These are phyloP conservation scores for Penicillium sp. DNA, from an alignment of 2,329 filamentous ascomycete genomes.

Conservation along the genomic window DNA sequence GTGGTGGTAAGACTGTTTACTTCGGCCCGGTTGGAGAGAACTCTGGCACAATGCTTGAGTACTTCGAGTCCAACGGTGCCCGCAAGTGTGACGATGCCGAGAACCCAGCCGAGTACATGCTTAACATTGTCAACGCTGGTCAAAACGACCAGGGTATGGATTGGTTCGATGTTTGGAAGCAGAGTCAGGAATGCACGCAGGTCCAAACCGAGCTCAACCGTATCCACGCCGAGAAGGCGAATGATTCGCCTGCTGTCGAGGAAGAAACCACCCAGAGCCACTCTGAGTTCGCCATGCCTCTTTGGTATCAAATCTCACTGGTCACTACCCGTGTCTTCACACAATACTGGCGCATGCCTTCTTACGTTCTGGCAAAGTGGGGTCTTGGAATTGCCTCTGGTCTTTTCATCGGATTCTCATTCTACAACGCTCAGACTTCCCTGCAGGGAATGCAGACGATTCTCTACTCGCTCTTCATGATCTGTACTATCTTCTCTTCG, in stretches of 20 bases:
- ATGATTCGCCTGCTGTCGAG: conserved; percentile 24
- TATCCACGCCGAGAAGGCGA: conserved; percentile 53
- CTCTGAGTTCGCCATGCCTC: conserved; percentile 76
- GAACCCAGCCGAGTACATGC: conserved; percentile 76
- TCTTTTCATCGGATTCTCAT: conserved; percentile 81
- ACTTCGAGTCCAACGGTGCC: conserved; percentile 66
- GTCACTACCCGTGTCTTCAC: conserved; percentile 76
- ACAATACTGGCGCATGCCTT: conserved; percentile 85
- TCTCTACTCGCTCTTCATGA: conserved; percentile 82
- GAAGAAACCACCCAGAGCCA: conserved; percentile 52
- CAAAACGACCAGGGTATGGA: conserved; percentile 42
- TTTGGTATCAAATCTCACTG: conserved; percentile 64
- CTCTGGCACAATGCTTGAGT: conserved; percentile 58
- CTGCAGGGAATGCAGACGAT: conserved; percentile 81
- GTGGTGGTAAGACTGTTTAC: conserved; percentile 67
- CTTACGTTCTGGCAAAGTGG: conserved; percentile 81
- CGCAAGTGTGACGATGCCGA: conserved; percentile 59
- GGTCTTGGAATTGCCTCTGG: conserved; percentile 62
- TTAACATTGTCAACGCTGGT: conserved; percentile 56
- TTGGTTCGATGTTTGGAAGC: conserved; percentile 64
- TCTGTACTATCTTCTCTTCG: conserved; percentile 68
- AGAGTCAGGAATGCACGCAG: conserved; percentile 55
- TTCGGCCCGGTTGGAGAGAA: conserved; percentile 66
- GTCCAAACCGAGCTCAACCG: conserved; percentile 60
- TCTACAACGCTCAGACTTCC: conserved; percentile 70